These are phyloP conservation scores for Coemansia sp. DNA, from an alignment of 192 early-diverging fungal genomes.

Conservation along the genomic window DNA sequence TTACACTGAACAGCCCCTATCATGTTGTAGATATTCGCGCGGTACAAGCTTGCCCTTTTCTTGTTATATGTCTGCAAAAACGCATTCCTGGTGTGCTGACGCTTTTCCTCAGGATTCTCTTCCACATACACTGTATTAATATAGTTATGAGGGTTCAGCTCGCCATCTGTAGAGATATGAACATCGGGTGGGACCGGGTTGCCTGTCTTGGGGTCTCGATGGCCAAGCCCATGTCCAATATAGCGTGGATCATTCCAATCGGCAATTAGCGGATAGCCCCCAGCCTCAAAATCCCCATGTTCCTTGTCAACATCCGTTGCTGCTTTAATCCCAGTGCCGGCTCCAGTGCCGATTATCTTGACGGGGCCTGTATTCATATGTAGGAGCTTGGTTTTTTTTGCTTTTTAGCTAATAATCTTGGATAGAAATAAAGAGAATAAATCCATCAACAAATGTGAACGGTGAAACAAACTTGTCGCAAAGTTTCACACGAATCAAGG, in stretches of 20 bases:
- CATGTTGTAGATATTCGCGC: conserved; percentile 34
- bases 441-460: no score
- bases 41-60: conserved; percentile 43
- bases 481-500: no score
- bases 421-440: not conserved
- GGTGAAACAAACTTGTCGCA: no score
- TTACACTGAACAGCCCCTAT: conserved; percentile 32
- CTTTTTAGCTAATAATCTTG: not conserved
- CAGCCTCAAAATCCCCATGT: conserved; percentile 34
- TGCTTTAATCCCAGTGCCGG: conserved; percentile 42
- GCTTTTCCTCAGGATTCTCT: conserved; percentile 33
- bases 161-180: conserved; percentile 44
- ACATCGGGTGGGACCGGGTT: conserved; percentile 36
- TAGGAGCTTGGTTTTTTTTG: not conserved
- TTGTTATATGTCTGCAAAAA: conserved; percentile 36
- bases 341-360: conserved; percentile 44
- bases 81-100: conserved; percentile 34
- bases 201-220: conserved; percentile 53
- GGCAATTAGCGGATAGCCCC: conserved; percentile 42
- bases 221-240: conserved; percentile 49
- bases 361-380: not conserved
- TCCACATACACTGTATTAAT: conserved; percentile 18
- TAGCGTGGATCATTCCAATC: conserved; percentile 49
- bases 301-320: conserved; percentile 51
- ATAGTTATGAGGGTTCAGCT: conserved; percentile 55